Evolutionary conservation across 1,284 basidiomycete genomes (phyloP).

Genomic region (Mycosarcoma maydis): DNA sequence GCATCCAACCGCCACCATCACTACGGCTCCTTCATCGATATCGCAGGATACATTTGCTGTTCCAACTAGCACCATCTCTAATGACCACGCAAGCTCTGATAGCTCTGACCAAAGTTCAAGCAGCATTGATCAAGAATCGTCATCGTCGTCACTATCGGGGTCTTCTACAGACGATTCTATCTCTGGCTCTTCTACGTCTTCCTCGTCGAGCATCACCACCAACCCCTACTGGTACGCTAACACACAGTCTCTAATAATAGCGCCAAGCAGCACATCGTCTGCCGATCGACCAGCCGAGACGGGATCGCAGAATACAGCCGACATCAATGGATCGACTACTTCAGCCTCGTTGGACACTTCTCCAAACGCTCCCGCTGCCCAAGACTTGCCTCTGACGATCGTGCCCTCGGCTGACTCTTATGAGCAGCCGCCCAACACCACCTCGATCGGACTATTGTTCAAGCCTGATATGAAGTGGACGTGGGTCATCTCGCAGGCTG

Average conservation of each 20-base stretch:
- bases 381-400: constrained; percentile 41
- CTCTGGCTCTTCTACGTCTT: constrained; percentile 10
- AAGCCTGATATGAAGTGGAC: constrained; percentile 56
- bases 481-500: constrained; percentile 58
- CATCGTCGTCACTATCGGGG: constrained; percentile 7
- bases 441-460: constrained; percentile 55
- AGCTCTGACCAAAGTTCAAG: no score
- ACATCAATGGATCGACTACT: constrained; percentile 9
- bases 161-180: constrained; percentile 11
- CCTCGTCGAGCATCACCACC: constrained; percentile 17
- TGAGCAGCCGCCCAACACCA: constrained; percentile 43
- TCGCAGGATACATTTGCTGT: neutral
- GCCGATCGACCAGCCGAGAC: constrained; percentile 6
- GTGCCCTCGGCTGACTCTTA: constrained; percentile 41
- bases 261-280: constrained; percentile 22
- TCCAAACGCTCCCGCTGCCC: constrained; percentile 1
- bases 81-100: constrained; percentile 1
- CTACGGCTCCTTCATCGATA: constrained; percentile 11
- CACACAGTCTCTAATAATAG: constrained; percentile 39
- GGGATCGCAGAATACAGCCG: constrained; percentile 8
- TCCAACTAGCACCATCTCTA: neutral
- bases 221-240: constrained; percentile 56
- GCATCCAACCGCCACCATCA: neutral
- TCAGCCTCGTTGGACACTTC: neutral
- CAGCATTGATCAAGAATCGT: constrained; percentile 1